These are phyloP conservation scores for Corymbia citriodora DNA, from an alignment of 441 rosid genomes.

Conservation along the genomic window DNA sequence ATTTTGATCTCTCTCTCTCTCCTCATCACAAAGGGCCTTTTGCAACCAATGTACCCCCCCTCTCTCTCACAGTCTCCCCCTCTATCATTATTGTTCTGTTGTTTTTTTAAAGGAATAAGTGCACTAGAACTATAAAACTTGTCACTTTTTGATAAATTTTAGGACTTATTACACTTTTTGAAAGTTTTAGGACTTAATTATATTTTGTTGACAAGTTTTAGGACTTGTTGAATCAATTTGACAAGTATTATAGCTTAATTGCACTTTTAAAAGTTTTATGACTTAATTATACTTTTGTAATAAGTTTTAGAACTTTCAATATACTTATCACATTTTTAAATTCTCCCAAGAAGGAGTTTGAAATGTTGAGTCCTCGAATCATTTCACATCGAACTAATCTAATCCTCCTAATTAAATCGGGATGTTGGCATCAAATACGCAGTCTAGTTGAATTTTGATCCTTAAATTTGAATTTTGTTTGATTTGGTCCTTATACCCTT, in stretches of 20 bases:
- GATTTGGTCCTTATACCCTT: too few species aligned
- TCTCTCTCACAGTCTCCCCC: too few species aligned
- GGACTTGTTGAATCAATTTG: accelerated
- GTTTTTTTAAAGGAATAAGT: too few species aligned
- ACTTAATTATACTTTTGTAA: accelerated
- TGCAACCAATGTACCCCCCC: too few species aligned
- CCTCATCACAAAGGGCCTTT: too few species aligned
- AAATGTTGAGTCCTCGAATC: not conserved
- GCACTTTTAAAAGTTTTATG: accelerated
- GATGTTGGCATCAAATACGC: not conserved
- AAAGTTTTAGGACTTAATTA: too few species aligned
- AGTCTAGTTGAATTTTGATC: not conserved
- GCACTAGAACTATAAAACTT: too few species aligned
- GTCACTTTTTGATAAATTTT: too few species aligned
- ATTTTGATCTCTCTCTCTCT: too few species aligned
- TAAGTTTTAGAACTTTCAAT: accelerated
- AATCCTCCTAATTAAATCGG: not conserved
- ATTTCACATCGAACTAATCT: not conserved
- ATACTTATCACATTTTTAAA: accelerated
- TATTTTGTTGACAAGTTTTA: too few species aligned
- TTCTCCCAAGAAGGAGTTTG: not conserved
- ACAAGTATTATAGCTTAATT: accelerated
- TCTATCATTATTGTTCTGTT: too few species aligned
- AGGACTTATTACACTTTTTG: accelerated
- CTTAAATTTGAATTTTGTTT: too few species aligned